phyloP scores from a whole-genome alignment of 1,284 basidiomycete genomes.

The Stereum hirsutum region DNA sequence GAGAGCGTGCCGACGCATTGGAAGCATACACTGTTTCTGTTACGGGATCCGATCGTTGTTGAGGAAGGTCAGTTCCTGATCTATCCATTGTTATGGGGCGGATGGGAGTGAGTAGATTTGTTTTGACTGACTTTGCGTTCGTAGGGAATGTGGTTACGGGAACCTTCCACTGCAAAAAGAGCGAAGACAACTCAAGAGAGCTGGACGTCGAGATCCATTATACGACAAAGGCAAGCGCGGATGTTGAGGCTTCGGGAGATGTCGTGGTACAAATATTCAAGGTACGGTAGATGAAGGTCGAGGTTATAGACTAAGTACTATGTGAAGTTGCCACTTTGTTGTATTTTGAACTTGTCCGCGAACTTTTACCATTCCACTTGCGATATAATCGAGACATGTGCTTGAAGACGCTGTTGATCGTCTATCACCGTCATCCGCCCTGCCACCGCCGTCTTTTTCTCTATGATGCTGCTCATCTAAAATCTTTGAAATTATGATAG shows the following conservation, averaged over 20 bases:
- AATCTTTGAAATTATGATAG: no score
- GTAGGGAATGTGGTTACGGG: constrained; percentile 75
- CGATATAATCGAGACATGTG: no score
- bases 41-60: constrained; percentile 72
- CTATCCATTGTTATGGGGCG: constrained; percentile 3
- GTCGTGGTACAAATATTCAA: constrained; percentile 71
- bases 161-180: constrained; percentile 79
- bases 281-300: constrained; percentile 8
- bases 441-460: no score
- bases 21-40: constrained; percentile 92
- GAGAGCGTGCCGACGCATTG: constrained; percentile 89
- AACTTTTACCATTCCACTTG: no score
- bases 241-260: constrained; percentile 22
- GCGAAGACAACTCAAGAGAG: constrained; percentile 76
- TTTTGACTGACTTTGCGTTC: constrained; percentile 1
- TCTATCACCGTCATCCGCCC: no score
- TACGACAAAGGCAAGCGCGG: constrained; percentile 32
- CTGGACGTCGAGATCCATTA: constrained; percentile 92
- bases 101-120: neutral
- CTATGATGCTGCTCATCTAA: no score
- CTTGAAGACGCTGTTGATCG: no score
- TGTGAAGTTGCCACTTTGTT: no score
- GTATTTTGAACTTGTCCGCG: no score
- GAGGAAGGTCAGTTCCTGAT: constrained; percentile 56
- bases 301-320: neutral